These are phyloP conservation scores for Helichrysum umbraculigerum DNA, from an alignment of 129 eudicot genomes.

Conservation along the genomic window DNA sequence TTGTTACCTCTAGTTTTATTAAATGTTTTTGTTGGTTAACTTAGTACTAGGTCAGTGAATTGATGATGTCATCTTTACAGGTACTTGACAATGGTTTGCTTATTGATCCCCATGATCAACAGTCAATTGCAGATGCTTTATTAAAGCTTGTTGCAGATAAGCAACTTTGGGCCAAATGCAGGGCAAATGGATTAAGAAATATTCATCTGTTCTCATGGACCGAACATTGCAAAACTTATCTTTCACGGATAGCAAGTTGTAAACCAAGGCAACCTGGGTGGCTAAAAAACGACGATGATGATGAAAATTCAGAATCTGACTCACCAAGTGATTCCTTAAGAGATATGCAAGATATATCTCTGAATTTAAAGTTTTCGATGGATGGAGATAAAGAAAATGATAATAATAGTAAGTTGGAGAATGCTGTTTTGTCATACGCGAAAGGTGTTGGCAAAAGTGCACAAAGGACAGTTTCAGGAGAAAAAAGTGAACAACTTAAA, in stretches of 20 bases:
- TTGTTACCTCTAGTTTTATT: not conserved
- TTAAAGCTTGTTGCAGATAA: slow-evolving; percentile 90
- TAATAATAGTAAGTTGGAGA: slow-evolving; percentile 62
- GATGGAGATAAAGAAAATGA: slow-evolving; percentile 50
- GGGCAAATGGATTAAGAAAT: slow-evolving; percentile 85
- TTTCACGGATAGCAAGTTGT: slow-evolving; percentile 77
- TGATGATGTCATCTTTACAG: slow-evolving; percentile 42
- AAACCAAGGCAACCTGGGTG: slow-evolving; percentile 92
- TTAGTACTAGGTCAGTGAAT: slow-evolving; percentile 7
- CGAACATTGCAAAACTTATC: slow-evolving; percentile 89
- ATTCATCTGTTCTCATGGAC: slow-evolving; percentile 98
- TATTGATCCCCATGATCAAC: slow-evolving; percentile 91
- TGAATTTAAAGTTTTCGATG: slow-evolving; percentile 79
- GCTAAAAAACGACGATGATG: slow-evolving; percentile 72
- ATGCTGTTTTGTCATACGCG: slow-evolving; percentile 54
- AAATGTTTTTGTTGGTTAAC: not conserved
- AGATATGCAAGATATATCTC: slow-evolving; percentile 92
- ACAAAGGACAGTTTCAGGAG: slow-evolving; percentile 47
- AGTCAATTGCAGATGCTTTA: slow-evolving; percentile 90
- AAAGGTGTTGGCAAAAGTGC: slow-evolving; percentile 52
- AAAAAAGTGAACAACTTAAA: slow-evolving; percentile 62
- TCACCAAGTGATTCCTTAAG: slow-evolving; percentile 94
- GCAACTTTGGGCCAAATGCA: slow-evolving; percentile 93
- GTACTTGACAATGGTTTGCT: slow-evolving; percentile 96
- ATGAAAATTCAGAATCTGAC: slow-evolving; percentile 78